Evolutionary conservation across 257 asterid species (phyloP), one percentile per base, ranked within the genome.

Genomic region (Catharanthus roseus): DNA sequence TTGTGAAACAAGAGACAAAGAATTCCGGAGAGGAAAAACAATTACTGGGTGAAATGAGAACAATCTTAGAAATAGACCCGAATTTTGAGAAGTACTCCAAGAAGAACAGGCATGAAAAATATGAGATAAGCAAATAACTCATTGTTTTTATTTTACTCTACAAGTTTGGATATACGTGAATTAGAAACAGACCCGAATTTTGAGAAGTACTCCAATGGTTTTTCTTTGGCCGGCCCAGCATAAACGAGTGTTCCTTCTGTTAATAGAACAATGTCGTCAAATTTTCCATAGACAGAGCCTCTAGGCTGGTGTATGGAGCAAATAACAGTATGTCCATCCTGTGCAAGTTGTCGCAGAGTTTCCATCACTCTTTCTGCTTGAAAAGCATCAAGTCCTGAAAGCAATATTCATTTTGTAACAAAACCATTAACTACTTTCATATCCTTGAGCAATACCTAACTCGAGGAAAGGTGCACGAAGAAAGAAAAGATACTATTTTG

Each of bases 311-410:
- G 99, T 79, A 93, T 93, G 73, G 99, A 93, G 80, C 99, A 93
- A 82, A 93, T 84, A 69, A 93, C 96, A 55, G 97, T 93, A 76
- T 93, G 99, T 54, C 99, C 99, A 82, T 93, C 96, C 72, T 84
- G 86, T 65, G 99, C 96, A 76, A 93, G 99, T 81, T 86, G 82
- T 65, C 86, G 84, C 44, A 93, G 78, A 57, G 97, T 91, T 78
- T 93, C 97, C 97, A 93, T 93, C 74, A 93, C 99, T 81, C 90
- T 87, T 90, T 93, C 97, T 56, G 99, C 97, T 87, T 93, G 99
- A 81, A 93, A 93, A 74, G 99, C 99, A 85, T 93, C 99, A 77
- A 93, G 97, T 80, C 99, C 99, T 93, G 91, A 82, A 86, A 82
- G 78, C 69, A 76, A 42, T 65, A 72, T 38, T 75, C 58, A 78